A percentile compares a stretch with the other conserved stretches of the same genome.
phyloP scores from a whole-genome alignment of 441 rosid species.

The Codiaeum variegatum region DNA sequence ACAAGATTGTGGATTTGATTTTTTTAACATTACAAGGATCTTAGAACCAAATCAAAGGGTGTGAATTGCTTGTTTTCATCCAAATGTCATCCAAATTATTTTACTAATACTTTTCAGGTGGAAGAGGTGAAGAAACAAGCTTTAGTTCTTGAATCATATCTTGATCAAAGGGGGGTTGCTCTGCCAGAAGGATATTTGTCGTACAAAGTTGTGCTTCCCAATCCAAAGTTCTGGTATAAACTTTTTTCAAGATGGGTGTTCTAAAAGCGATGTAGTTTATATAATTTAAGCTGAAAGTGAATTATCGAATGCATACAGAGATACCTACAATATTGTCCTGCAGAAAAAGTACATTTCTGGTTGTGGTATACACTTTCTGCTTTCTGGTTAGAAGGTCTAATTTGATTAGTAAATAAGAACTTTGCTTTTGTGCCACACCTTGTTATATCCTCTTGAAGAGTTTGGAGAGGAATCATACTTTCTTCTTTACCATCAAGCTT shows the following conservation, averaged over 20 bases:
- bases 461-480: background rate
- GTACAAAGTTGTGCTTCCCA: conserved; percentile 80
- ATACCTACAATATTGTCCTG: background rate
- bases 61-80: background rate
- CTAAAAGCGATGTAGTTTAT: background rate
- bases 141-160: conserved; percentile 76
- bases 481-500: background rate
- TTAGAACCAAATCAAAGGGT: background rate
- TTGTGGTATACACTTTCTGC: background rate
- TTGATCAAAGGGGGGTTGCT: conserved; percentile 81
- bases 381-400: background rate
- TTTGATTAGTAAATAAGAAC: background rate
- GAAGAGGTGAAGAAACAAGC: conserved; percentile 55
- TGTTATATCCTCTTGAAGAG: background rate
- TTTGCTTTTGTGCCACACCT: background rate
- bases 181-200: conserved; percentile 73
- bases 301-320: background rate
- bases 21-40: background rate
- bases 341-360: background rate
- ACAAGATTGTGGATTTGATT: background rate
- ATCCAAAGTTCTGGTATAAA: conserved; percentile 70
- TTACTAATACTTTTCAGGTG: conserved; percentile 43
- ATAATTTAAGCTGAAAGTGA: background rate
- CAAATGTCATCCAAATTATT: background rate
- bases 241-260: background rate